Conservation (phyloP, 1,139 yeast species). For the Candida pseudoviswanathii region DNA sequence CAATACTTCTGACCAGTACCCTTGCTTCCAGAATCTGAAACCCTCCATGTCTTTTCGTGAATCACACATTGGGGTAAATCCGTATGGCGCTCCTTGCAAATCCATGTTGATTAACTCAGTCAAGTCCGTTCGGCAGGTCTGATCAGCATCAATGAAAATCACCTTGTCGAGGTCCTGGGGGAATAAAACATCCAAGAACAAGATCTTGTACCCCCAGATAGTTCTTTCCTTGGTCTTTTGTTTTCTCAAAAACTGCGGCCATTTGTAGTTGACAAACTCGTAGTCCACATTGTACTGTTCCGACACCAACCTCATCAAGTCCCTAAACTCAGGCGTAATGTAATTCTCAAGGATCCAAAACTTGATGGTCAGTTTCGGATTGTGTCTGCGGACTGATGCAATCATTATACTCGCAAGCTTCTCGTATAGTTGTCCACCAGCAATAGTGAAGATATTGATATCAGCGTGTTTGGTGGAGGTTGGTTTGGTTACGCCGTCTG, state of each 20-base stretch:
- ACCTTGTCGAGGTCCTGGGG: slow-evolving; percentile 76
- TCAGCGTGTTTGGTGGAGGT: slow-evolving; percentile 45
- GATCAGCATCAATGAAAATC: slow-evolving; percentile 86
- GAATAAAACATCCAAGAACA: slow-evolving; percentile 83
- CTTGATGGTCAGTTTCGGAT: slow-evolving; percentile 65
- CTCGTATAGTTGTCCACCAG: slow-evolving; percentile 80
- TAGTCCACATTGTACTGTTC: slow-evolving; percentile 60
- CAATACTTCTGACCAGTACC: slow-evolving; percentile 79
- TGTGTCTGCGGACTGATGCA: slow-evolving; percentile 67
- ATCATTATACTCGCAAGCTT: slow-evolving; percentile 76
- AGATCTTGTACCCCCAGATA: slow-evolving; percentile 85
- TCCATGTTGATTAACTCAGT: slow-evolving; percentile 65
- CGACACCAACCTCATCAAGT: slow-evolving; percentile 63
- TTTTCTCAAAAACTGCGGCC: slow-evolving; percentile 88
- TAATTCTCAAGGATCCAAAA: slow-evolving; percentile 89
- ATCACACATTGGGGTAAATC: slow-evolving; percentile 87
- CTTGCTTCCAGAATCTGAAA: slow-evolving; percentile 88
- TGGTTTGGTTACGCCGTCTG: neutral
- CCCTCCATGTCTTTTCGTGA: slow-evolving; percentile 82
- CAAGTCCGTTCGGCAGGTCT: slow-evolving; percentile 74
- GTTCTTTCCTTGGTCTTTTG: slow-evolving; percentile 79
- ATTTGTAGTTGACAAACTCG: slow-evolving; percentile 76
- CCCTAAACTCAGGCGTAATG: slow-evolving; percentile 68
- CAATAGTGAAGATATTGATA: slow-evolving; percentile 80
- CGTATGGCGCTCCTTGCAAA: slow-evolving; percentile 78